phyloP scores from a whole-genome alignment of 106 monocot species.

The Dioscorea alata region DNA sequence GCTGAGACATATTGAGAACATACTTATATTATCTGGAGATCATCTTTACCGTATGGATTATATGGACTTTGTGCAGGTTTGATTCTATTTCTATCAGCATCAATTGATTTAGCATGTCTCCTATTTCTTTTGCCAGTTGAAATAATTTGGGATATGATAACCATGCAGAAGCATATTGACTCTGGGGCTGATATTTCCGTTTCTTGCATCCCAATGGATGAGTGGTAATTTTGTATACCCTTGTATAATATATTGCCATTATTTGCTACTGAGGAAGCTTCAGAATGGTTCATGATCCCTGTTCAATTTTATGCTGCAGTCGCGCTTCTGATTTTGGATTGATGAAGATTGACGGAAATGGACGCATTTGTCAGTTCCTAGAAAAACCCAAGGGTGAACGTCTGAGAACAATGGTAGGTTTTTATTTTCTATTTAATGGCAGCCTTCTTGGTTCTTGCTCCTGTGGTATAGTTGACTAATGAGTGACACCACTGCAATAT shows the following conservation, averaged over 20 bases:
- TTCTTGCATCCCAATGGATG: slow-evolving; percentile 56
- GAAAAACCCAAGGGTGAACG: slow-evolving; percentile 58
- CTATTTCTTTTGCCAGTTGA: no score
- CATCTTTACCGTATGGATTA: slow-evolving; percentile 64
- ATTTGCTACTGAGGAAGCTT: no score
- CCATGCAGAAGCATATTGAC: slow-evolving; percentile 49
- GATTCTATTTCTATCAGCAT: no score
- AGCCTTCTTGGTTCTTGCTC: no score
- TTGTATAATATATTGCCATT: no score
- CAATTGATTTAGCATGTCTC: no score
- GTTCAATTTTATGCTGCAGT: slow-evolving; percentile 14
- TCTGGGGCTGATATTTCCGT: slow-evolving; percentile 51
- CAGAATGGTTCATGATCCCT: background rate
- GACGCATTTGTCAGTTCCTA: slow-evolving; percentile 38
- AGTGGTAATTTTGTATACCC: slow-evolving; percentile 16
- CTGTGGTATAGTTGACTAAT: no score
- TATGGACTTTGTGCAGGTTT: slow-evolving; percentile 59
- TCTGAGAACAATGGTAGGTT: slow-evolving; percentile 42
- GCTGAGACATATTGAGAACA: slow-evolving; percentile 42
- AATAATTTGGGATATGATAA: background rate
- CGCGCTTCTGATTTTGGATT: slow-evolving; percentile 59
- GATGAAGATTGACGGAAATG: slow-evolving; percentile 39
- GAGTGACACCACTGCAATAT: no score
- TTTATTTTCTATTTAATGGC: no score
- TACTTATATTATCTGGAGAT: slow-evolving; percentile 50